phyloP scores from a whole-genome alignment of 2,329 filamentous ascomycete genomes.

The Alternaria infectoria region DNA sequence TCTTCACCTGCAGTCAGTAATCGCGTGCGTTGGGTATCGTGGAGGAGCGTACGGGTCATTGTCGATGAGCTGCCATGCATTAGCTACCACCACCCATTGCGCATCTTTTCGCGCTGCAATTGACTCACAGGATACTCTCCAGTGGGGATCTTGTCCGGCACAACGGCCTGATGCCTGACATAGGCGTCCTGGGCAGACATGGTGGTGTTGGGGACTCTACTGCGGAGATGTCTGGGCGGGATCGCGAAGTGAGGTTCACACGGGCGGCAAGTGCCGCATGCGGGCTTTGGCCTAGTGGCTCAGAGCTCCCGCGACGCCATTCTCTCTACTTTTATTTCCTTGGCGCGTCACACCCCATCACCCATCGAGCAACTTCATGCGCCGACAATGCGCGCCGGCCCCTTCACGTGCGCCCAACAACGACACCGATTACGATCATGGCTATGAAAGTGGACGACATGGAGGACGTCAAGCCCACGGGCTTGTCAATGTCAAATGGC shows the following conservation, averaged over 20 bases:
- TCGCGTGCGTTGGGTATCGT: constrained; percentile 10
- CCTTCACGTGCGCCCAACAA: constrained; percentile 18
- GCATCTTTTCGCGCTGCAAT: constrained; percentile 25
- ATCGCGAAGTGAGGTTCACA: constrained; percentile 14
- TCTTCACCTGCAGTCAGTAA: constrained; percentile 55
- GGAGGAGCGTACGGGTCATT: constrained; percentile 83
- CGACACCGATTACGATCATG: constrained; percentile 4
- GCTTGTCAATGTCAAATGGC: constrained; percentile 10
- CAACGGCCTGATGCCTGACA: constrained; percentile 53
- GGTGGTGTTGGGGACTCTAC: constrained; percentile 27
- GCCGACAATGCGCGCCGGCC: constrained; percentile 38
- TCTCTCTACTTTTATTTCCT: constrained; percentile 34
- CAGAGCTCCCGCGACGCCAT: constrained; percentile 17
- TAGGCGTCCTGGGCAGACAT: constrained; percentile 39
- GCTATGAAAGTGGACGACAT: constrained; percentile 24
- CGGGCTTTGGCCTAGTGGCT: constrained; percentile 1
- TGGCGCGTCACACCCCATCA: constrained; percentile 30
- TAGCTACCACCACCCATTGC: constrained; percentile 36
- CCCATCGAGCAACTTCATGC: constrained; percentile 18
- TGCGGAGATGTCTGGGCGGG: constrained; percentile 16
- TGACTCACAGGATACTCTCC: constrained; percentile 84
- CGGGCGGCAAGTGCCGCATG: constrained; percentile 26
- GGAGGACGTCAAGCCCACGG: constrained; percentile 32
- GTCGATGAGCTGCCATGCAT: constrained; percentile 82
- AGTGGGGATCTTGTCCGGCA: constrained; percentile 78